Evolutionary conservation across 257 asterid genomes (phyloP).

Genomic region (Ballota nigra): DNA sequence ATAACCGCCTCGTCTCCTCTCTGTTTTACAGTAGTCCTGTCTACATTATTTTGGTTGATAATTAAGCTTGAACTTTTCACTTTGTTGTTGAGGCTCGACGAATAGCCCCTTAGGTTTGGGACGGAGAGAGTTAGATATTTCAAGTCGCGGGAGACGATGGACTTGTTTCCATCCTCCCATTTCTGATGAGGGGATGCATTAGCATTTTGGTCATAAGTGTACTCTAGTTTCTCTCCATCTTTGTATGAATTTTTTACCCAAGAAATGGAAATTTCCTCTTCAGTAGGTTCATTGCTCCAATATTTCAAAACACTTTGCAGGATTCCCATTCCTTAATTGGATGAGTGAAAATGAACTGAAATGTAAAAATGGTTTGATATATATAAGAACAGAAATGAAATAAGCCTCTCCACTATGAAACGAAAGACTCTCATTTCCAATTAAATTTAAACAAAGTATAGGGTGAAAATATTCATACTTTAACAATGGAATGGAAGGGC

Average conservation of each 20-base stretch:
- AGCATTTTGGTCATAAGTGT: not conserved
- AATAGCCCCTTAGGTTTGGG: not conserved
- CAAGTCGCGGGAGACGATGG: no score
- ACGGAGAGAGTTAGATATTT: not conserved
- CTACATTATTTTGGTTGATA: not conserved
- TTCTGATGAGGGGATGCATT: not conserved
- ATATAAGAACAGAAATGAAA: not conserved
- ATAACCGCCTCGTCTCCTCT: not conserved
- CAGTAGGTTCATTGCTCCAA: not conserved
- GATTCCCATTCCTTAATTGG: slow-evolving; percentile 5
- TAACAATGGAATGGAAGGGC: no score
- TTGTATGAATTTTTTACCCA: not conserved
- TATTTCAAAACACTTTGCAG: not conserved
- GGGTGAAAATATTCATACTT: no score
- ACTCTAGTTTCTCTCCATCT: not conserved
- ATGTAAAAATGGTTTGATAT: not conserved
- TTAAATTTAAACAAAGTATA: no score
- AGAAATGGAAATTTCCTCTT: not conserved
- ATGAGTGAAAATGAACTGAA: not conserved
- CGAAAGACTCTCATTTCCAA: not conserved
- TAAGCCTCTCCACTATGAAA: no score
- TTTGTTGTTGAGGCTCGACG: not conserved
- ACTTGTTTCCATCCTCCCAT: no score
- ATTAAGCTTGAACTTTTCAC: not conserved
- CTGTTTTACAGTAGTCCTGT: not conserved